Base-by-base conservation (phyloP, 345 rosid species). In the Sonneratia alba region DNA sequence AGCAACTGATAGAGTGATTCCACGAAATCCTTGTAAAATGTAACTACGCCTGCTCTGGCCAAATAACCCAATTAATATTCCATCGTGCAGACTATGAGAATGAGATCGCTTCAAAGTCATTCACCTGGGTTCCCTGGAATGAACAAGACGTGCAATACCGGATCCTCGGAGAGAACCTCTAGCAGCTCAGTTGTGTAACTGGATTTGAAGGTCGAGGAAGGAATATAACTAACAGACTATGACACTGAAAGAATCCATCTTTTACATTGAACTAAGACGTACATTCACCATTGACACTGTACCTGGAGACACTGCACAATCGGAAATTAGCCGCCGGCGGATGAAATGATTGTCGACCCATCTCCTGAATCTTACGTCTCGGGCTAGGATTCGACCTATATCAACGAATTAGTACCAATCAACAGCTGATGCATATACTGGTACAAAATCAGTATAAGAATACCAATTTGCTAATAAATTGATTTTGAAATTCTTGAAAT, bases 71-170 rank as follows among this genome's bases (percentile, higher is more conserved):
- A 56, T 53, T 19, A 48, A 15, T 42, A 64, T 70, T 66, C 73
- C 45, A 55, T 38, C 48, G 38, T 18, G 51, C 8, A 42, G 49
- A 48, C 40, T n/a, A 2, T 7, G 10, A 27, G 53, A 22, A 38
- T 27, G 32, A 24, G 45, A 57, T 45, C 38, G 7, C 6, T 42
- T 42, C 6, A 42, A 43, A 45, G 43, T 12, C 24, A 42, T 47
- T 75, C 72, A 86, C 97, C 97, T 72, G 97, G 95, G 80, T 91
- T 91, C 49, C 97, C 98, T 67, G 95, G 96, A n/a, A 91, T 81
- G 69, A 91, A 75, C 78, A 91, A 73, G 68, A 94, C 84, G 75
- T 82, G 85, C 68, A 88, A 70, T 66, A 47, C 74, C 42, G 93
- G 96, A 70, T 87, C 78, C 70, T 86, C 91, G 61, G 96, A 80